phyloP scores from a whole-genome alignment of 805 yeast species.

The Jamesozyma spencerorum region DNA sequence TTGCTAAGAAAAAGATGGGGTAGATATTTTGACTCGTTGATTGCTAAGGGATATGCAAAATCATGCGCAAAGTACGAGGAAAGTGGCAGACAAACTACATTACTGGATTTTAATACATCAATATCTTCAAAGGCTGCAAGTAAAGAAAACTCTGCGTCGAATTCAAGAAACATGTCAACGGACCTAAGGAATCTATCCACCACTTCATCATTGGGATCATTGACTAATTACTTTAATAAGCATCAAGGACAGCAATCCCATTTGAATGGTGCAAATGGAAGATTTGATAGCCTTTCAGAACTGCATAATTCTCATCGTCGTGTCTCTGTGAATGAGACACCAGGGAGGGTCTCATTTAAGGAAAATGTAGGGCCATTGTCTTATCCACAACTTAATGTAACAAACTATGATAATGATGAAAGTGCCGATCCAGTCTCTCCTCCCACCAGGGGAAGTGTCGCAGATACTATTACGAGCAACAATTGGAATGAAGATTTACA shows the following conservation, averaged over 20 bases:
- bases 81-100: conserved; percentile 1
- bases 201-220: conserved; percentile 12
- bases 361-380: no score
- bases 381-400: no score
- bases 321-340: no score
- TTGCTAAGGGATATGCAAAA: conserved; percentile 56
- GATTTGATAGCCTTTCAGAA: no score
- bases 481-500: background rate
- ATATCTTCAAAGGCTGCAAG: conserved; percentile 6
- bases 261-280: no score
- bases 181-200: conserved; percentile 7
- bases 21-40: conserved; percentile 49
- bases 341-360: no score
- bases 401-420: conserved; percentile 11
- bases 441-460: background rate
- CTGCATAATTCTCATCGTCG: no score
- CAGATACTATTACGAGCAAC: background rate
- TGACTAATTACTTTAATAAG: background rate
- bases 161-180: background rate
- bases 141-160: conserved; percentile 1
- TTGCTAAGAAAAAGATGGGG: conserved; percentile 74
- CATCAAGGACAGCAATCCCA: background rate
- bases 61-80: conserved; percentile 32
- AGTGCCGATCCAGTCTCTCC: conserved; percentile 9
- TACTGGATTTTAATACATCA: background rate